A percentile compares a stretch with the other conserved stretches of the same genome.
These are phyloP conservation scores for Drechslera avenae DNA, from an alignment of 2,329 filamentous ascomycete species.

Conservation along the genomic window DNA sequence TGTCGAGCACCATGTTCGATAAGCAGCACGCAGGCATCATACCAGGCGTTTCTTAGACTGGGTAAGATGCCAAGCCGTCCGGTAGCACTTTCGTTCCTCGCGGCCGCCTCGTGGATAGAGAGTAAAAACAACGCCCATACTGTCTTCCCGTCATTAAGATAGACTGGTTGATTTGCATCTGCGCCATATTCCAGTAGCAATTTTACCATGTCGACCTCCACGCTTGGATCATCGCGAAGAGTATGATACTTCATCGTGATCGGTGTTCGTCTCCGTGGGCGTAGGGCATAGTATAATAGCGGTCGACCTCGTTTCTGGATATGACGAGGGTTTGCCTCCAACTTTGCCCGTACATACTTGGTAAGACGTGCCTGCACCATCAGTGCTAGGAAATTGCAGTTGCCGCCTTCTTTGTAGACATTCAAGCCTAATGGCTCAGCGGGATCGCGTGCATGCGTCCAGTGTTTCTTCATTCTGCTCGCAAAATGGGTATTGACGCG, in stretches of 20 bases:
- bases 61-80: not conserved
- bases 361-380: slow-evolving; percentile 13
- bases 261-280: slow-evolving; percentile 1
- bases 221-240: slow-evolving; percentile 8
- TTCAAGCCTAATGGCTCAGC: not conserved
- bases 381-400: slow-evolving; percentile 15
- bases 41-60: not conserved
- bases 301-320: slow-evolving; percentile 10
- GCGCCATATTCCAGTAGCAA: slow-evolving; percentile 12
- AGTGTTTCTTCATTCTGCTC: slow-evolving; percentile 4
- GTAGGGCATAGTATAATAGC: slow-evolving; percentile 22
- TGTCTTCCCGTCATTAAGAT: slow-evolving; percentile 5
- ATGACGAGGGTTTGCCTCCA: not conserved
- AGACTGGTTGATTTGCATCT: slow-evolving; percentile 17
- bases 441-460: slow-evolving; percentile 13
- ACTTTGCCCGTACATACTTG: slow-evolving; percentile 15
- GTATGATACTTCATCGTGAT: slow-evolving; percentile 15
- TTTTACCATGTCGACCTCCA: slow-evolving; percentile 15
- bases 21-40: not conserved
- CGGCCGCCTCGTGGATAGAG: not conserved
- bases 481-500: slow-evolving; percentile 14
- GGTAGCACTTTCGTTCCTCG: too few relatives aligned
- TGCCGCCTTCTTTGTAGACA: slow-evolving; percentile 3
- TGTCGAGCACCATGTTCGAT: not conserved
- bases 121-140: slow-evolving; percentile 19